phyloP scores from a whole-genome alignment of 1,284 basidiomycete genomes.

The Takashimella koratensis region DNA sequence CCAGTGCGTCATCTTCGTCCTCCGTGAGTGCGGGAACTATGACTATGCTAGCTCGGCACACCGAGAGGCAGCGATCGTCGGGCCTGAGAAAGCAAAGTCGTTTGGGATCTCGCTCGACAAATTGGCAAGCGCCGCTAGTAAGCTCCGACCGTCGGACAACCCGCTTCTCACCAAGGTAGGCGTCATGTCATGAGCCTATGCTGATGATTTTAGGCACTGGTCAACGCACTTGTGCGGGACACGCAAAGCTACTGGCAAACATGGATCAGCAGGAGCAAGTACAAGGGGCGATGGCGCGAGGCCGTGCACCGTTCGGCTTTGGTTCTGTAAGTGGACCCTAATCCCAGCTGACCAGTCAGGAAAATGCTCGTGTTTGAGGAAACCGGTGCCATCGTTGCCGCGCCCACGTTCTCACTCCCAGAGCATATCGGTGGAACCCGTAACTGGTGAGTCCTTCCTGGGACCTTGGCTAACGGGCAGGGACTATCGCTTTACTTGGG shows the following conservation, averaged over 20 bases:
- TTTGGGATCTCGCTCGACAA: constrained; percentile 56
- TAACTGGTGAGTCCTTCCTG: constrained; percentile 60
- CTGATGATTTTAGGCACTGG: constrained; percentile 17
- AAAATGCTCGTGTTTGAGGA: constrained; percentile 51
- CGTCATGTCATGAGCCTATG: not conserved
- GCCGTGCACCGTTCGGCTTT: constrained; percentile 80
- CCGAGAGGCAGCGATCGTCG: constrained; percentile 36
- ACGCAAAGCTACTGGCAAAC: constrained; percentile 80
- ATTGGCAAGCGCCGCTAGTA: constrained; percentile 54
- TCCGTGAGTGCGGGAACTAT: constrained; percentile 56
- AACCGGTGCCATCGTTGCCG: constrained; percentile 75
- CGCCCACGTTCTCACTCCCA: constrained; percentile 87
- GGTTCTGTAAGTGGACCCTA: constrained; percentile 50
- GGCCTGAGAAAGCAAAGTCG: constrained; percentile 44
- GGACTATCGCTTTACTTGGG: constrained; percentile 53
- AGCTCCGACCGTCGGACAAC: constrained; percentile 57
- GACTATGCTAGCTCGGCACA: constrained; percentile 29
- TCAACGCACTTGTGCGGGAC: constrained; percentile 40
- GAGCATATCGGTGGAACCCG: constrained; percentile 82
- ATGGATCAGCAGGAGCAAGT: constrained; percentile 69
- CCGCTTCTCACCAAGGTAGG: constrained; percentile 62
- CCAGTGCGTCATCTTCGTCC: constrained; percentile 76
- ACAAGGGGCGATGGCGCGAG: constrained; percentile 90
- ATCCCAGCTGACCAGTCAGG: constrained; percentile 16
- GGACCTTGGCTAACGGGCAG: constrained; percentile 6